Evolutionary conservation across 805 yeast species (phyloP), one percentile per base, ranked within the genome.

Genomic region (Ascoidea tarda): DNA sequence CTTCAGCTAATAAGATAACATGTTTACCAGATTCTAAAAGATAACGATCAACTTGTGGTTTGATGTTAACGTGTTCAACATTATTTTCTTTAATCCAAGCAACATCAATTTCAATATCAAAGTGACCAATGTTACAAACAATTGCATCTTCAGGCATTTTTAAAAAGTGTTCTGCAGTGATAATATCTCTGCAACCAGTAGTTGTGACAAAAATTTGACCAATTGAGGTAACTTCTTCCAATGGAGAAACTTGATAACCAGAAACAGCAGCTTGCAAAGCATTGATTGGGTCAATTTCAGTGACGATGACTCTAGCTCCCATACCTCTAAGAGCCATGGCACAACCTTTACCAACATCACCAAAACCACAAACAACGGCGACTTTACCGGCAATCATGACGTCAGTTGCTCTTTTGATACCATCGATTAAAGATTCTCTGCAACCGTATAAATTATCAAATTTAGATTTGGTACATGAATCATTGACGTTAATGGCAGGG

Each of bases 261-360:
- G 91, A 87, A 72, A 93, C 97, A 64, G 98, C 97, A 63, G 99
- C 99, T 80, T 91, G 99, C 67, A 91, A 80, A 63, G 99, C 99
- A 73, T 91, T 91, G 77, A 91, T 91, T 69, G 99, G 99, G 75
- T 91, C 99, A 66, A 91, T 78, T 79, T 91, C 99, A 63, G 98
- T 85, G 67, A 91, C 89, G 61, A 93, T 80, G 64, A 91, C 99
- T 74, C 96, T 87, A 62, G 99, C 96, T 78, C 99, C 99, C 97
- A 91, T 90, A 69, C 95, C 90, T 76, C 87, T 84, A 67, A 93
- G 82, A 61, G 99, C 96, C 87, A 89, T 85, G 71, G 96, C 97
- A 82, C 99, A 91, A 73, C 99, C 99, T 79, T 91, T 91, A 78
- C 99, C 99, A 69, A 91, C 99, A 71, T 91, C 99, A 82, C 99